Evolutionary conservation across 768 basidiomycete species (phyloP).

Genomic region (Saitozyma sp.): DNA sequence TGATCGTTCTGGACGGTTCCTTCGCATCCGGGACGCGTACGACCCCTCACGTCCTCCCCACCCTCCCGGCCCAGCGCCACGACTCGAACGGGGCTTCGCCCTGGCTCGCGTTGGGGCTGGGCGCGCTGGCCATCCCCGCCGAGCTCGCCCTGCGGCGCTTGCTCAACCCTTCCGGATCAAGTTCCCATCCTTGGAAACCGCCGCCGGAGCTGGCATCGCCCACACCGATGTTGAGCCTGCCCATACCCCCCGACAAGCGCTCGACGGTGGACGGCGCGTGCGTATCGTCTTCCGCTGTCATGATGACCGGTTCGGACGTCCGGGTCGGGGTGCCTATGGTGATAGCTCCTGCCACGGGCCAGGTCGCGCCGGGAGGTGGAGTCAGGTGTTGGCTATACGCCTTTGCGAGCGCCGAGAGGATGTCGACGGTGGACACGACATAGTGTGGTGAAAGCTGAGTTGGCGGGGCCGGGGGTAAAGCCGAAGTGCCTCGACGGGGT

Average conservation of each 20-base stretch:
- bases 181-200: conserved; percentile 3
- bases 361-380: conserved; percentile 11
- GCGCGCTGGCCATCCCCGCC: conserved; percentile 1
- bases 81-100: neutral
- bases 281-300: neutral
- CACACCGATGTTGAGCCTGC: too few relatives aligned
- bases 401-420: conserved; percentile 21
- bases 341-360: neutral
- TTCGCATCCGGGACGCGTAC: too few relatives aligned
- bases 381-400: conserved; percentile 16
- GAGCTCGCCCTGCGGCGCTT: conserved; percentile 5
- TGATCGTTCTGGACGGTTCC: neutral
- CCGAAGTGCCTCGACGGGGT: neutral
- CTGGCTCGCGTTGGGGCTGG: neutral
- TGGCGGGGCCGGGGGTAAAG: conserved; percentile 19
- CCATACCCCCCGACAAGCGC: too few relatives aligned
- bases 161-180: conserved; percentile 9
- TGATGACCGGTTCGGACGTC: neutral
- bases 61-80: conserved; percentile 3
- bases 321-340: neutral
- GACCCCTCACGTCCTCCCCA: too few relatives aligned
- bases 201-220: neutral
- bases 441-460: conserved; percentile 33
- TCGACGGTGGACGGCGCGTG: neutral
- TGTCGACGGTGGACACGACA: conserved; percentile 35